Base-by-base conservation (phyloP, 106 monocot species). In the Triglochin maritima region DNA sequence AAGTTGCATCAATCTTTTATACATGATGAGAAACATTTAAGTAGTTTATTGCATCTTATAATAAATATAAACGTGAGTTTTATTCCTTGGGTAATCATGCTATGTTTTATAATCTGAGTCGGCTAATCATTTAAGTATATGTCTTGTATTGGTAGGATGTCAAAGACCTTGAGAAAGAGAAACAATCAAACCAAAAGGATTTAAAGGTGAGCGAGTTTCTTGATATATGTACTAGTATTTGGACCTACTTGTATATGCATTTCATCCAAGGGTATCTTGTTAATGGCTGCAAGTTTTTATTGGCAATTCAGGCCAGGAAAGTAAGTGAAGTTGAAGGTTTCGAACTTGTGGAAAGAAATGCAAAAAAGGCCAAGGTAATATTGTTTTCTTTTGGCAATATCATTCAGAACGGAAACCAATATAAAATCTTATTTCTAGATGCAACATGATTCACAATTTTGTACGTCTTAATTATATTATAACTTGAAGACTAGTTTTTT, bases 361-460 rank as follows among this genome's bases (percentile, higher is more conserved):
- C 50, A 17, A 77, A 83, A 63, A 72, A 71, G 5, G 61, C 5
- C 58, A 77, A 73, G 71, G 83, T 80, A 72, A 3, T 52, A 4
- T n/a, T 60, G 13, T 69, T 69, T 8, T 69, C 44, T 46, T 16
- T 69, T 5, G 51, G 60, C 14, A 6, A 44, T 15, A 43, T 51
- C 2, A 60, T 48, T 68, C 52, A 4, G 50, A 4, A 11, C 47
- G 4, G 11, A 62, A 62, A 60, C 3, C 44, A 62, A 4, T 10
- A 62, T 62, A 45, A 9, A 44, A 12, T 64, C 64, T 16, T 6
- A 47, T 47, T 45, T 64, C 44, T 45, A 11, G 17, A 29, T 62
- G 9, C 44, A 46, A 44, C 62, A 46, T 44, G 29, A 10, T 62
- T 29, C 29, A 29, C 29, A 29, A 1, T 29, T 29, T 29, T 29